Conservation (phyloP, 2,329 filamentous ascomycete species). For the Simplicillium sp. region DNA sequence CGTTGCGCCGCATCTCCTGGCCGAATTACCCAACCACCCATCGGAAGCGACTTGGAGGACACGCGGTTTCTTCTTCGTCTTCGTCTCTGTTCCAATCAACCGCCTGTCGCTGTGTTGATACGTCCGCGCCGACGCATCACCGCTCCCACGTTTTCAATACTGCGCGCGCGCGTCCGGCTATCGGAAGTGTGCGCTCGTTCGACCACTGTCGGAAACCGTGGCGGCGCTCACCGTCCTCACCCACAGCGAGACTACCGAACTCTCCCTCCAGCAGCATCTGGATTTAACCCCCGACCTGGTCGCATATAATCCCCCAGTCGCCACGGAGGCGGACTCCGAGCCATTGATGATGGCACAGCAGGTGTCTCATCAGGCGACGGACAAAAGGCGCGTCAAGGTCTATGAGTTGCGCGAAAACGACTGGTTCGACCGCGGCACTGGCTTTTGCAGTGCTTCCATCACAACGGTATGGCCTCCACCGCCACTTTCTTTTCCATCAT, state of each 20-base stretch:
- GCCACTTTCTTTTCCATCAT: conserved; percentile 1
- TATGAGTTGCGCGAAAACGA: conserved; percentile 98
- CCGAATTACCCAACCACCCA: background rate
- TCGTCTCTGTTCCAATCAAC: background rate
- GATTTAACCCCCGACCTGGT: conserved; percentile 44
- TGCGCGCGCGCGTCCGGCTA: conserved; percentile 3
- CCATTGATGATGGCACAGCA: conserved; percentile 63
- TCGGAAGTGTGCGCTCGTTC: conserved; percentile 5
- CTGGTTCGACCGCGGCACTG: conserved; percentile 97
- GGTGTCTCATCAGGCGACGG: conserved; percentile 58
- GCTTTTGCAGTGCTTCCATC: conserved; percentile 78
- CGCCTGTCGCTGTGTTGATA: too few species aligned
- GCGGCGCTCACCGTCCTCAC: conserved; percentile 47
- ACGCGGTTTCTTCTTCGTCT: conserved; percentile 3
- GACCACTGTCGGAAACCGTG: conserved; percentile 30
- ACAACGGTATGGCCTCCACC: conserved; percentile 50
- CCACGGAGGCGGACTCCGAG: conserved; percentile 43
- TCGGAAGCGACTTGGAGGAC: conserved; percentile 3
- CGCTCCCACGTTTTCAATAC: background rate
- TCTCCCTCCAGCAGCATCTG: conserved; percentile 52
- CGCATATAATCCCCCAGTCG: conserved; percentile 36
- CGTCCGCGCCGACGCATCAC: background rate
- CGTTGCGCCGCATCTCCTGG: background rate
- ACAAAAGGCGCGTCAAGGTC: conserved; percentile 84
- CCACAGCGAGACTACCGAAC: conserved; percentile 40